phyloP scores from a whole-genome alignment of 2,329 filamentous ascomycete species.

The Trichothecium roseum region DNA sequence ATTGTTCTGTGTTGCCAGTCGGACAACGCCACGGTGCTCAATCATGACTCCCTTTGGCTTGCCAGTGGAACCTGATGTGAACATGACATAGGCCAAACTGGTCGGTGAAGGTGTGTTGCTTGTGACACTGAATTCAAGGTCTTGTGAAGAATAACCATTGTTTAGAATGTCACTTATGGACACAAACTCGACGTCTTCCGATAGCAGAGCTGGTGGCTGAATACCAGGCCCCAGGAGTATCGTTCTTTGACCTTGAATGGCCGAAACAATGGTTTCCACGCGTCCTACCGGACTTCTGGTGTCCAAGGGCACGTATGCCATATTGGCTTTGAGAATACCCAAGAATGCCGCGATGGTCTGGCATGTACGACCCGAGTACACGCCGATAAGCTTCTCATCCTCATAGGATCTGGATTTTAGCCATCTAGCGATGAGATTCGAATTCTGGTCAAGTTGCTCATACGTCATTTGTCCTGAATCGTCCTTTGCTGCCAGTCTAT shows the following conservation, averaged over 20 bases:
- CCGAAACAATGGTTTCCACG: constrained; percentile 9
- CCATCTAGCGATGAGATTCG: constrained; percentile 9
- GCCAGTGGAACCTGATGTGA: constrained; percentile 5
- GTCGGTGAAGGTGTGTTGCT: not conserved
- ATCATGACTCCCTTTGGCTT: constrained; percentile 5
- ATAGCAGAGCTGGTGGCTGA: constrained; percentile 1
- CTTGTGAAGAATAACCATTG: too few relatives aligned
- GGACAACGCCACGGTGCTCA: constrained; percentile 3
- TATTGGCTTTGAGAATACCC: constrained; percentile 14
- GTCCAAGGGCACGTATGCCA: constrained; percentile 16
- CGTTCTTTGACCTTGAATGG: constrained; percentile 4
- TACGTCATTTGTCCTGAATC: constrained; percentile 12
- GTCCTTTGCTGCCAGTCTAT: constrained; percentile 11
- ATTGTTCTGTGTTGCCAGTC: not conserved
- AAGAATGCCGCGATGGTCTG: constrained; percentile 11
- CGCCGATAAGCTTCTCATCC: constrained; percentile 9
- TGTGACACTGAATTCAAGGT: not conserved
- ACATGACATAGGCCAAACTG: constrained; percentile 7
- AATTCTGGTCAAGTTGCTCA: constrained; percentile 9
- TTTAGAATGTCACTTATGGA: constrained; percentile 4
- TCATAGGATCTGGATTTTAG: constrained; percentile 3
- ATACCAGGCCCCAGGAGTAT: constrained; percentile 7
- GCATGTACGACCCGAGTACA: constrained; percentile 9
- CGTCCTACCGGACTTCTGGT: constrained; percentile 8
- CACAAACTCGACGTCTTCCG: constrained; percentile 6